Percentiles rank a stretch among this genome's conserved stretches.
Evolutionary conservation across 2,329 filamentous ascomycete genomes (phyloP).

Genomic region (Beauveria australis): DNA sequence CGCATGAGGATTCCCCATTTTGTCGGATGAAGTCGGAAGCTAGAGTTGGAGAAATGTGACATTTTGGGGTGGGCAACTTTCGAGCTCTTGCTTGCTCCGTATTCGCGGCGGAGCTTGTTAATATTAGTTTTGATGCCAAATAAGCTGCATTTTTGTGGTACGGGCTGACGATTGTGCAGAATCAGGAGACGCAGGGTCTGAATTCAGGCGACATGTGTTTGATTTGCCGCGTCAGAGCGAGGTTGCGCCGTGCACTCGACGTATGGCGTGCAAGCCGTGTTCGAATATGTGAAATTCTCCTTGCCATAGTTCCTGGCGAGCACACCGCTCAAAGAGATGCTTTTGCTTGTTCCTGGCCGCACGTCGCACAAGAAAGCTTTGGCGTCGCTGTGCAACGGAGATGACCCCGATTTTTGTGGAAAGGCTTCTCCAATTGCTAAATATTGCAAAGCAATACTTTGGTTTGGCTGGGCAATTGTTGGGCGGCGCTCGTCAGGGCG

Average conservation of each 20-base stretch:
- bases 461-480: neutral
- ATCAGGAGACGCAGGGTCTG: neutral
- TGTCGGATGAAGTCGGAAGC: conserved; percentile 11
- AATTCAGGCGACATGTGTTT: neutral
- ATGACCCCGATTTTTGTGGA: conserved; percentile 7
- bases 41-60: conserved; percentile 8
- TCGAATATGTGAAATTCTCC: neutral
- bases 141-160: conserved; percentile 6
- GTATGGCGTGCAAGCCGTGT: neutral
- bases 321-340: neutral
- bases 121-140: conserved; percentile 6
- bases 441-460: neutral
- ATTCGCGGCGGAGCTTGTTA: neutral
- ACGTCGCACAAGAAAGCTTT: neutral
- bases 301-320: neutral
- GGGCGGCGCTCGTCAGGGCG: neutral
- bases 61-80: neutral
- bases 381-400: neutral
- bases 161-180: neutral
- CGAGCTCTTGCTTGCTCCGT: neutral
- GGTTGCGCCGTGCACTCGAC: neutral
- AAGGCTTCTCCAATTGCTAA: conserved; percentile 1
- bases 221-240: neutral
- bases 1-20: conserved; percentile 9
- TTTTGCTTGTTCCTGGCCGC: neutral